Evolutionary conservation across 1,139 yeast genomes (phyloP).

Genomic region (Kodamaea anthophila): DNA sequence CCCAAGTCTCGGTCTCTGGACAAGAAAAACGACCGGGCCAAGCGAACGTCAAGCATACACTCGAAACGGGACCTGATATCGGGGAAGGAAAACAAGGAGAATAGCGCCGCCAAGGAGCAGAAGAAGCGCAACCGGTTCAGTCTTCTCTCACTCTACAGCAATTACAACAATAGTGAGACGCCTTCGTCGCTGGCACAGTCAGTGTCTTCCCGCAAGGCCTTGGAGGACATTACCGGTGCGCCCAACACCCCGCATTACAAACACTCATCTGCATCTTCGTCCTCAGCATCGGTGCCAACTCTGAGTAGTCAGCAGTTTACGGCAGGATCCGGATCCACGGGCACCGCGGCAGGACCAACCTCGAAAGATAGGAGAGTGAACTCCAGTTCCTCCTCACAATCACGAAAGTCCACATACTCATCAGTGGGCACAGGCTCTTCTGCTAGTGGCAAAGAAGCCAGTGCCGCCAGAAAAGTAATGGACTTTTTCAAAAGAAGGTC

Average conservation of each 20-base stretch:
- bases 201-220: constrained; percentile 18
- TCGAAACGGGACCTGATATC: constrained; percentile 2
- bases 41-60: constrained; percentile 2
- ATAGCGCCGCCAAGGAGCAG: constrained; percentile 22
- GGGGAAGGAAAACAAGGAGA: constrained; percentile 17
- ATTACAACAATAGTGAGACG: constrained; percentile 16
- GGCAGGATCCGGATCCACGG: constrained; percentile 4
- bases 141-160: constrained; percentile 45
- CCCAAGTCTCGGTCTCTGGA: constrained; percentile 1
- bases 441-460: constrained; percentile 45
- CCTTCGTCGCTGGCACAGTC: constrained; percentile 3
- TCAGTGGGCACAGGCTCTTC: constrained; percentile 11
- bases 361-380: constrained; percentile 11
- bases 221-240: constrained; percentile 30
- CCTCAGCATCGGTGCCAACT: constrained; percentile 5
- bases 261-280: constrained; percentile 3
- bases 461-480: constrained; percentile 74
- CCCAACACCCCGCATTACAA: constrained; percentile 3
- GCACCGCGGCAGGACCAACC: constrained; percentile 3
- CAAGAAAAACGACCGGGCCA: constrained; percentile 2
- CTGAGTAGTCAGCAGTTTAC: constrained; percentile 4
- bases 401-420: constrained; percentile 10
- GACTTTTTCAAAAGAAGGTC: constrained; percentile 79
- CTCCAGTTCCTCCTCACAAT: constrained; percentile 13
- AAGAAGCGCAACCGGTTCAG: constrained; percentile 48